A percentile compares a stretch with the other conserved stretches of the same genome.
These are phyloP conservation scores for Capronia coronata DNA, from an alignment of 2,329 filamentous ascomycete genomes.

Conservation along the genomic window DNA sequence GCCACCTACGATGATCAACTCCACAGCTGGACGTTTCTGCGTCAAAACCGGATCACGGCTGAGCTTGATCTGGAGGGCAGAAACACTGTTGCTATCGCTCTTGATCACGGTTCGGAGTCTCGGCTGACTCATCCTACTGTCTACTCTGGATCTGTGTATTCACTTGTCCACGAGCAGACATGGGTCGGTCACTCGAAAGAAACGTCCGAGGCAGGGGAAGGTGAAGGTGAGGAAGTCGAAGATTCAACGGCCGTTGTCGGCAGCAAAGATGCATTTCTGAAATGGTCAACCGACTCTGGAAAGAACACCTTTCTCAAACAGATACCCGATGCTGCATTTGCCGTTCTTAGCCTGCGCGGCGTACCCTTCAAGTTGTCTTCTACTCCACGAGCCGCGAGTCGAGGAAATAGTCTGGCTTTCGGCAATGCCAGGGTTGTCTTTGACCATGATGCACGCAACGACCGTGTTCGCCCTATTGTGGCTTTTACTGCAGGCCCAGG, in stretches of 20 bases:
- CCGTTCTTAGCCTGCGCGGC: neutral
- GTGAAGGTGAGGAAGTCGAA: neutral
- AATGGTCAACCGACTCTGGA: neutral
- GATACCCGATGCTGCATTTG: conserved; percentile 10
- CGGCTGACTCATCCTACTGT: neutral
- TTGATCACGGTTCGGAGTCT: neutral
- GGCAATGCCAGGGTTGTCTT: conserved; percentile 6
- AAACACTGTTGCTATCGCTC: neutral
- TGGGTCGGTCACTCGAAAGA: neutral
- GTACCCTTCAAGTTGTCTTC: neutral
- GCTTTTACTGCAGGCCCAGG: conserved; percentile 6
- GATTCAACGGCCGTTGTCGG: neutral
- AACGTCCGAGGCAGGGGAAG: neutral
- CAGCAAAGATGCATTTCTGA: neutral
- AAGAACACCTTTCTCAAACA: conserved; percentile 14
- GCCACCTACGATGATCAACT: conserved; percentile 18
- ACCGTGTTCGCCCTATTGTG: neutral
- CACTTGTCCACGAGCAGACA: conserved; percentile 7
- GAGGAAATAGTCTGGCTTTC: conserved; percentile 8
- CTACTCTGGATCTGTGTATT: neutral
- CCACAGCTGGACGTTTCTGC: conserved; percentile 22
- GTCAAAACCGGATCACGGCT: conserved; percentile 1
- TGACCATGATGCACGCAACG: conserved; percentile 1
- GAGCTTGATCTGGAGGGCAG: neutral
- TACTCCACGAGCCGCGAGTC: neutral